These are phyloP conservation scores for Neurospora intermedia DNA, from an alignment of 495 filamentous ascomycete species.

Conservation along the genomic window DNA sequence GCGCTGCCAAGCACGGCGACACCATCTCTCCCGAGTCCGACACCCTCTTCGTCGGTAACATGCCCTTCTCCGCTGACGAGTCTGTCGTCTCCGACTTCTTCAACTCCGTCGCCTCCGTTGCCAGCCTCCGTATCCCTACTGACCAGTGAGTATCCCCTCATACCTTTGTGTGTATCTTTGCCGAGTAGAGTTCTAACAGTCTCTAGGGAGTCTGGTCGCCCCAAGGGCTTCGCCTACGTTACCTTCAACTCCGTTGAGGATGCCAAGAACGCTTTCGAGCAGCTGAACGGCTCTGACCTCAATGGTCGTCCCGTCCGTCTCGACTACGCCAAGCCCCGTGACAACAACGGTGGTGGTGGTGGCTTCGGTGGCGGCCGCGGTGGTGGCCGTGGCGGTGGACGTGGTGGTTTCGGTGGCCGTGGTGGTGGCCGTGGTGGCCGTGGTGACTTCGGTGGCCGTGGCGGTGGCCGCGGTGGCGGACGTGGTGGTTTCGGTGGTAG, in stretches of 20 bases:
- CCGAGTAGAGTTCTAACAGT: slow-evolving; percentile 25
- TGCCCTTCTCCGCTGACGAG: slow-evolving; percentile 75
- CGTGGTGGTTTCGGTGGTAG: slow-evolving; percentile 27
- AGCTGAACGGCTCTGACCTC: slow-evolving; percentile 65
- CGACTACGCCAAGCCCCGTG: slow-evolving; percentile 76
- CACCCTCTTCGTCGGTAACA: slow-evolving; percentile 90
- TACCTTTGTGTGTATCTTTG: not conserved
- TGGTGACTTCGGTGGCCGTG: slow-evolving; percentile 38
- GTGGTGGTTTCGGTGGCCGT: slow-evolving; percentile 40
- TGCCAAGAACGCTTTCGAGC: slow-evolving; percentile 63
- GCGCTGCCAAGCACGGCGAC: slow-evolving; percentile 72
- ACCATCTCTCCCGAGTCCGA: slow-evolving; percentile 60
- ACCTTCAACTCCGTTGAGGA: slow-evolving; percentile 77
- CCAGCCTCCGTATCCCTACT: slow-evolving; percentile 79
- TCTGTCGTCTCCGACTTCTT: slow-evolving; percentile 67
- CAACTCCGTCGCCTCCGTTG: slow-evolving; percentile 55
- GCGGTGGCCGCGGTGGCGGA: slow-evolving; percentile 36
- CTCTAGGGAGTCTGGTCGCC: slow-evolving; percentile 62
- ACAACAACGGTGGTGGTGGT: slow-evolving; percentile 45
- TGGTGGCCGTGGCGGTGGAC: slow-evolving; percentile 37
- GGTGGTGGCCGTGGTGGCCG: slow-evolving; percentile 45
- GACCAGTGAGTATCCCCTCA: slow-evolving; percentile 45
- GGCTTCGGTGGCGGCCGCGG: slow-evolving; percentile 35
- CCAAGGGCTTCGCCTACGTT: slow-evolving; percentile 94
- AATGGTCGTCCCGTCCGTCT: slow-evolving; percentile 71